Conservation (phyloP, 176 grass and related monocot species). For the Avena atlantica region DNA sequence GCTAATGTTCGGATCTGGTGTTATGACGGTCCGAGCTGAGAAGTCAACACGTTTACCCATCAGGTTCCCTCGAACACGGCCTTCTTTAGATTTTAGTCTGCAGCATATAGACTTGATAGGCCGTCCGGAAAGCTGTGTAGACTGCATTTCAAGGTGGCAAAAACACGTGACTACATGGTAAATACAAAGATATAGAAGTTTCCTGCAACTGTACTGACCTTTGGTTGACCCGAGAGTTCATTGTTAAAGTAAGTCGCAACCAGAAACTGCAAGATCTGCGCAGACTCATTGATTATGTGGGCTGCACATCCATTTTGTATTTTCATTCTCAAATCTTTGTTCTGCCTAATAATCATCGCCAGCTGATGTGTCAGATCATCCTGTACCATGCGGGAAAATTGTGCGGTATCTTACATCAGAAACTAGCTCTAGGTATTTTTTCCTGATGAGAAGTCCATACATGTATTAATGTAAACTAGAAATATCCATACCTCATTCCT, state of each 20-base stretch:
- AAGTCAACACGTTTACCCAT: constrained; percentile 97
- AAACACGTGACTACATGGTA: not conserved
- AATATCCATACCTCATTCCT: constrained; percentile 74
- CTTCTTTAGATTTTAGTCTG: constrained; percentile 93
- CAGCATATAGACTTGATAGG: constrained; percentile 96
- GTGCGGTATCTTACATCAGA: not conserved
- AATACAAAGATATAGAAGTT: not conserved
- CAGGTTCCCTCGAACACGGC: constrained; percentile 89
- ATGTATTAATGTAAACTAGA: not conserved
- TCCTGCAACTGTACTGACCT: constrained; percentile 36
- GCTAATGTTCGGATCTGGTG: constrained; percentile 88
- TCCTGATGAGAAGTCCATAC: not conserved
- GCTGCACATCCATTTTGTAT: constrained; percentile 84
- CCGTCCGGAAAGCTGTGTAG: constrained; percentile 83
- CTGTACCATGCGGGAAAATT: constrained; percentile 40
- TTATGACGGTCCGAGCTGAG: constrained; percentile 89
- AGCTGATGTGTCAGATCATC: constrained; percentile 96
- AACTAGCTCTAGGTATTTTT: not conserved
- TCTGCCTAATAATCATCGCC: constrained; percentile 93
- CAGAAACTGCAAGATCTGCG: constrained; percentile 86
- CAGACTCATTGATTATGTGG: constrained; percentile 94
- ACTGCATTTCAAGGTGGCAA: constrained; percentile 48
- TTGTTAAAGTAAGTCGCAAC: constrained; percentile 95
- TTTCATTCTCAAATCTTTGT: constrained; percentile 84
- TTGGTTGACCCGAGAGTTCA: constrained; percentile 87